These are phyloP conservation scores for Arabidopsis suecica DNA, from an alignment of 345 rosid genomes.

Conservation along the genomic window DNA sequence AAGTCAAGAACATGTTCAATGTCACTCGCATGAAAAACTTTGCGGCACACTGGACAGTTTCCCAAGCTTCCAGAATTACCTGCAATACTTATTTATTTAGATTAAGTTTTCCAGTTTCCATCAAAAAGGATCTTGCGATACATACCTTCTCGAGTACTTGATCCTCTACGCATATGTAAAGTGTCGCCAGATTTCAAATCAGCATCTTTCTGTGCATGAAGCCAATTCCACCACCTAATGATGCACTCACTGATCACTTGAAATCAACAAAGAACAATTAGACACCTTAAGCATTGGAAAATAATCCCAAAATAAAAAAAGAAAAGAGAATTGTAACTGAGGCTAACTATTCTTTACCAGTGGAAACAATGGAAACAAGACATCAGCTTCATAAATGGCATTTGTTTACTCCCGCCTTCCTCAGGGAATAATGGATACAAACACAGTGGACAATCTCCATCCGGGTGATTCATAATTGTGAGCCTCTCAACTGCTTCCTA, in stretches of 20 bases:
- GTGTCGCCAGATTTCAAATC: conserved; percentile 40
- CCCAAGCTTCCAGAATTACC: conserved; percentile 54
- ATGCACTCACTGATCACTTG: conserved; percentile 75
- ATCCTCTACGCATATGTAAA: conserved; percentile 32
- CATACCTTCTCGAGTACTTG: conserved; percentile 53
- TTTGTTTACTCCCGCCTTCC: conserved; percentile 49
- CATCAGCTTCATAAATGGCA: conserved; percentile 97
- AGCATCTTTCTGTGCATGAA: conserved; percentile 57
- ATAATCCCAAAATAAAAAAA: background rate
- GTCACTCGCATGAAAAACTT: conserved; percentile 73
- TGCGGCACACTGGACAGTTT: conserved; percentile 89
- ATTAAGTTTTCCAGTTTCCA: background rate
- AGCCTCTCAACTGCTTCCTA: conserved; percentile 91
- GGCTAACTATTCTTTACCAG: conserved; percentile 52
- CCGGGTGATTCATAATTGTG: conserved; percentile 85
- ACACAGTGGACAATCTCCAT: conserved; percentile 89
- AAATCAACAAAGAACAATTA: conserved; percentile 29
- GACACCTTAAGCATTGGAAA: conserved; percentile 14
- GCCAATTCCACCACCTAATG: conserved; percentile 92
- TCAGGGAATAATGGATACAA: conserved; percentile 68
- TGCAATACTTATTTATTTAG: conserved; percentile 20
- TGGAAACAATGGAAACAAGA: conserved; percentile 97
- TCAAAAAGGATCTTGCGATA: background rate
- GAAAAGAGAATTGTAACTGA: background rate
- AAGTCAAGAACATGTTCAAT: conserved; percentile 77